Conservation (phyloP, 441 rosid species). For the Geranium incanum region DNA sequence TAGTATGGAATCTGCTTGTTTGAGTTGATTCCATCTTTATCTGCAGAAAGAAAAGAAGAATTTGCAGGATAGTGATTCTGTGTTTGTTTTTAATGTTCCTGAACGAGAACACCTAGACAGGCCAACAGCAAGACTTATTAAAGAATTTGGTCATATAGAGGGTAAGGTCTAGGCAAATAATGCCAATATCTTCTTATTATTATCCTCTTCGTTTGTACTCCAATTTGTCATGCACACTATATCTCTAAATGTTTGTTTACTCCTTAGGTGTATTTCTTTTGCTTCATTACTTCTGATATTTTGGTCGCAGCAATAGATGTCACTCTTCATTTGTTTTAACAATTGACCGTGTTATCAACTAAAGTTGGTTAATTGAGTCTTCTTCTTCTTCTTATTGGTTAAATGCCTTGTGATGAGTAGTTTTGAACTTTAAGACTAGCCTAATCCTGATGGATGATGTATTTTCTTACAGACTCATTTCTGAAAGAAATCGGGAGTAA, state of each 20-base stretch:
- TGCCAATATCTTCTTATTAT: neutral
- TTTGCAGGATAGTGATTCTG: conserved; percentile 68
- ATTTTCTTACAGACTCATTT: conserved; percentile 55
- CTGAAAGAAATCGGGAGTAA: conserved; percentile 70
- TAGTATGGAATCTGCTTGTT: conserved; percentile 11
- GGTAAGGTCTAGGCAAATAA: conserved; percentile 32
- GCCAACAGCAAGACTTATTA: conserved; percentile 80
- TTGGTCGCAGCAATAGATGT: neutral
- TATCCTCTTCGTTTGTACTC: neutral
- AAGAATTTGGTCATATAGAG: conserved; percentile 61
- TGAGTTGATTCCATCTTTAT: conserved; percentile 12
- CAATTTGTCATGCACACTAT: neutral
- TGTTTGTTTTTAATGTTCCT: conserved; percentile 63
- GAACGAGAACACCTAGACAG: conserved; percentile 70
- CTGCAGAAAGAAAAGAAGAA: conserved; percentile 87
- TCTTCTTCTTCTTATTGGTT: neutral
- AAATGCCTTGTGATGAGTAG: neutral
- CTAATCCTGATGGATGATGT: conserved; percentile 17
- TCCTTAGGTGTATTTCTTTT: neutral
- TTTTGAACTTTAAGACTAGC: conserved; percentile 8
- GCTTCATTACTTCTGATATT: conserved; percentile 4
- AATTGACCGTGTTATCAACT: neutral
- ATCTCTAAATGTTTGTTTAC: conserved; percentile 5
- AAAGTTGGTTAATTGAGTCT: neutral
- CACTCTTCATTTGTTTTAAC: neutral